Base-by-base conservation (phyloP, 306 rosid genomes). In the Hippophae rhamnoides region DNA sequence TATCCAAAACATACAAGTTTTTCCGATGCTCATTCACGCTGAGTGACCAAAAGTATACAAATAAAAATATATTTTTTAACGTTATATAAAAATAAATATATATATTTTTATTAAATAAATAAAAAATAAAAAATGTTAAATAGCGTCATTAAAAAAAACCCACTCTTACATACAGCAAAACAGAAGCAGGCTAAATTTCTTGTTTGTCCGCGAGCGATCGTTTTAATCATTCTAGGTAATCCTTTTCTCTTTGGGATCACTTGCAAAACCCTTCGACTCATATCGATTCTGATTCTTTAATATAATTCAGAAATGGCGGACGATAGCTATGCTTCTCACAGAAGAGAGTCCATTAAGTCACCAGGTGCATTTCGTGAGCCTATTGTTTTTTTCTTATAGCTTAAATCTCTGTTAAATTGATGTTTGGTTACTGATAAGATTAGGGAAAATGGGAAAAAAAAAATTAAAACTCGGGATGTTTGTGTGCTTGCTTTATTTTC, bases 321-420 rank as follows among this genome's bases (percentile, higher is more conserved):
- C 68, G 69, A 85, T 42, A 65, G 54, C 25, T 56, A 70, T 47
- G 52, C 78, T 58, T 51, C 47, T 54, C 83, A 68, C 58, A 69
- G 84, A 72, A 85, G 99, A 63, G 96, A 83, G 51, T 76, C 88
- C 43, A 75, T 88, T 9, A 92, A 92, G 76, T 88, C 93, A 48
- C 75, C 95, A 18, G 93, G 96, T 88, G 10, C 43, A 23, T 48
- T 74, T 12, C 58, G 6, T 57, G 47, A 41, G 64, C 64, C 56
- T 68, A 4, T 51, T 52, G 6, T 40, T 8, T 40, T 60, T 61
- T 54, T 64, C 47, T 60, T 50, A 0, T 1, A 9, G 57, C 49
- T 42, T 48, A 56, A 3, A 27, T 71, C 52, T 8, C 43, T 57
- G 7, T 14, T 27, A 10, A 23, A 7, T 31, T 54, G 23, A 6